These are phyloP conservation scores for Pestalotiopsis sp. DNA, from an alignment of 2,329 filamentous ascomycete species.

Conservation along the genomic window DNA sequence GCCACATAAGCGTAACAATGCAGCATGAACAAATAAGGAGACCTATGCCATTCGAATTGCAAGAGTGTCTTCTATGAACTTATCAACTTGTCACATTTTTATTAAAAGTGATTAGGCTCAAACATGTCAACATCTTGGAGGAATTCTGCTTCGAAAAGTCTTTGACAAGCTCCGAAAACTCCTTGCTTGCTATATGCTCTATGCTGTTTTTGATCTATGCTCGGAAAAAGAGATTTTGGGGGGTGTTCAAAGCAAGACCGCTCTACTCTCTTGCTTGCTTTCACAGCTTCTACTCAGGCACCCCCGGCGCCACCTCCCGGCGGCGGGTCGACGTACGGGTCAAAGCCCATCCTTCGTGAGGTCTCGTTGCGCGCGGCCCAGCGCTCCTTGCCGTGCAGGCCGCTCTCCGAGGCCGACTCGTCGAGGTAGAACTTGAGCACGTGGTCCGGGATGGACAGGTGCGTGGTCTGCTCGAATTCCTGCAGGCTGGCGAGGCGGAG, in stretches of 20 bases:
- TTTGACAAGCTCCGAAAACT: background rate
- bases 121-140: no score
- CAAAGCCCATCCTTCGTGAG: conserved; percentile 55
- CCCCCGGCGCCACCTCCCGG: conserved; percentile 1
- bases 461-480: conserved; percentile 88
- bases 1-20: no score
- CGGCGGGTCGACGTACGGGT: conserved; percentile 52
- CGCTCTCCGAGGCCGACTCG: conserved; percentile 55
- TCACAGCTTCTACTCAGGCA: background rate
- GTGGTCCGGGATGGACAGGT: conserved; percentile 88
- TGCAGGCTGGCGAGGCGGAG: conserved; percentile 85
- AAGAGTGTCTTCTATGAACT: no score
- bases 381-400: conserved; percentile 48
- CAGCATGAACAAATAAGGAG: no score
- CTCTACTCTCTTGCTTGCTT: background rate
- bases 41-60: no score
- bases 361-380: conserved; percentile 49
- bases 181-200: background rate
- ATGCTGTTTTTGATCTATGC: background rate
- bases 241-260: no score
- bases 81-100: no score
- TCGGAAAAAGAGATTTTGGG: background rate
- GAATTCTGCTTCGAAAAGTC: background rate
- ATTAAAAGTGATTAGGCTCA: background rate
- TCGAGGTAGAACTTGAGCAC: conserved; percentile 86